phyloP scores from a whole-genome alignment of 805 yeast genomes.

The Zygoascus tannicola region DNA sequence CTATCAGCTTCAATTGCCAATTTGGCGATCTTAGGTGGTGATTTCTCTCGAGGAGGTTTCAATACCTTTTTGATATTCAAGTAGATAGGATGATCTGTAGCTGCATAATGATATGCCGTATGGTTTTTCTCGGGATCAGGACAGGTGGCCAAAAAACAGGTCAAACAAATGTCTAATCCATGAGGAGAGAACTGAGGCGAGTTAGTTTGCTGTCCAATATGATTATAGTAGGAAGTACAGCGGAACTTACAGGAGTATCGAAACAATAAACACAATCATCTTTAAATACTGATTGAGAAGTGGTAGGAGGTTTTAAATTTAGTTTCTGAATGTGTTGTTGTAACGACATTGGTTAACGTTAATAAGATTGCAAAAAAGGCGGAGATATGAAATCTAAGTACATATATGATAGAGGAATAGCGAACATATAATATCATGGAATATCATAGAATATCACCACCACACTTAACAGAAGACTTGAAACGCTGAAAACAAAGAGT shows the following conservation, averaged over 20 bases:
- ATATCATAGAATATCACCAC: too few relatives aligned
- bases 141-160: slow-evolving; percentile 42
- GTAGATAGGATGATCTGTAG: slow-evolving; percentile 45
- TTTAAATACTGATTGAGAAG: slow-evolving; percentile 44
- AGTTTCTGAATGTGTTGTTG: slow-evolving; percentile 9
- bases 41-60: slow-evolving; percentile 18
- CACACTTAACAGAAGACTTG: too few relatives aligned
- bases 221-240: slow-evolving; percentile 20
- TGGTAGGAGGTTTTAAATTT: slow-evolving; percentile 14
- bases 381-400: too few relatives aligned
- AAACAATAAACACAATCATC: slow-evolving; percentile 89
- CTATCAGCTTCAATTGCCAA: slow-evolving; percentile 55
- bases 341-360: not conserved
- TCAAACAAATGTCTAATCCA: slow-evolving; percentile 70
- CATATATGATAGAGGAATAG: too few relatives aligned
- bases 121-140: slow-evolving; percentile 62
- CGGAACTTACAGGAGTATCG: slow-evolving; percentile 44
- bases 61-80: slow-evolving; percentile 47
- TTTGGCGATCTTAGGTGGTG: slow-evolving; percentile 45
- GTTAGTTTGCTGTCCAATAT: not conserved
- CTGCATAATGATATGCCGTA: slow-evolving; percentile 45
- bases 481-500: not conserved
- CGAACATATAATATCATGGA: too few relatives aligned
- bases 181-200: slow-evolving; percentile 15
- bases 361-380: too few relatives aligned